Evolutionary conservation across 345 rosid genomes (phyloP).

Genomic region (Eucalyptus lansdowneana): DNA sequence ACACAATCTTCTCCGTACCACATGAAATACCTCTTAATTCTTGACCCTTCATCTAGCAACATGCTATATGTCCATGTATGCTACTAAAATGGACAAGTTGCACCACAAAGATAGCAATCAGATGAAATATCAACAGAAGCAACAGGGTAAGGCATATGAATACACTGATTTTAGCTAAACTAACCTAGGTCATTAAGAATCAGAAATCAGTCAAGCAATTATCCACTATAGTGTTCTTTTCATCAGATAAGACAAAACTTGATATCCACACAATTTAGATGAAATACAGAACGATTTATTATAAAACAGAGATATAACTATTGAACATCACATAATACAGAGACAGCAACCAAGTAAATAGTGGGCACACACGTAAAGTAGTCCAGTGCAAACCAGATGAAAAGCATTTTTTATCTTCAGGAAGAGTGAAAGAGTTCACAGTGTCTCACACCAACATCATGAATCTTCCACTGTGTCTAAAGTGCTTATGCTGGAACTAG

Average conservation of each 20-base stretch:
- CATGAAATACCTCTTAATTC: too few relatives aligned
- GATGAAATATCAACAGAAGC: too few relatives aligned
- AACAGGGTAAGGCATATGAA: too few relatives aligned
- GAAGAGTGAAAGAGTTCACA: not conserved
- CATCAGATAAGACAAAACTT: not conserved
- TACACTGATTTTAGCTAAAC: not conserved
- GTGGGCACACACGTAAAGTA: not conserved
- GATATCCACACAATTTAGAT: not conserved
- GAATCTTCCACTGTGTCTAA: not conserved
- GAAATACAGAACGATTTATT: not conserved
- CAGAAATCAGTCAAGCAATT: not conserved
- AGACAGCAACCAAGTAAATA: not conserved
- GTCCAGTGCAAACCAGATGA: not conserved
- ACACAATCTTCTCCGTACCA: too few relatives aligned
- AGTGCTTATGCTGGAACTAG: not conserved
- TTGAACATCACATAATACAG: not conserved
- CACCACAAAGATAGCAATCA: not conserved
- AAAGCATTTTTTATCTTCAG: not conserved
- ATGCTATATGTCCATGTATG: too few relatives aligned
- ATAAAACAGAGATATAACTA: not conserved
- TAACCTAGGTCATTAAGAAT: not conserved
- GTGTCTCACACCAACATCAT: not conserved
- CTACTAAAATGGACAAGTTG: not conserved
- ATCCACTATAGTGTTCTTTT: too few relatives aligned
- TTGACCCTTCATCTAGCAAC: too few relatives aligned